Evolutionary conservation across 768 basidiomycete species (phyloP).

Genomic region (Russula olivacea): DNA sequence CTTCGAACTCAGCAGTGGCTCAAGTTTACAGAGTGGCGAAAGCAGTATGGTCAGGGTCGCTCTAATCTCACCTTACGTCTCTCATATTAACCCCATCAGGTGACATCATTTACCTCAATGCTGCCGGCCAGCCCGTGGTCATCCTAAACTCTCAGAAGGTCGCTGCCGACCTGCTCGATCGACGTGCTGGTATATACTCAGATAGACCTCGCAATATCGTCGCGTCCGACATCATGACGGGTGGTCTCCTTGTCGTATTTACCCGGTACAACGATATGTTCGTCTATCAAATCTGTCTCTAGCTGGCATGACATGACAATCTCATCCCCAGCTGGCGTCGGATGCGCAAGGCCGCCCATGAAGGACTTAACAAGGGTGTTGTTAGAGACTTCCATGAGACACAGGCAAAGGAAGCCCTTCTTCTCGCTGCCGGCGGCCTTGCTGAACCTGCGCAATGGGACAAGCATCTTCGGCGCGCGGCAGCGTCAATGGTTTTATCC

Average conservation of each 20-base stretch:
- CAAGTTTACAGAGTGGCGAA: conserved; percentile 21
- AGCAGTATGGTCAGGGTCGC: conserved; percentile 11
- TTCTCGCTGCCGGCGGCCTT: conserved; percentile 31
- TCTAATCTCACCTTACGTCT: neutral
- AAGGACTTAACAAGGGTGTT: conserved; percentile 31
- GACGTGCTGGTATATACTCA: conserved; percentile 31
- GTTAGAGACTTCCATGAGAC: conserved; percentile 27
- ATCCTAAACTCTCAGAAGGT: conserved; percentile 30
- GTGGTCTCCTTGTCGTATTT: conserved; percentile 23
- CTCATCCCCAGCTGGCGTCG: conserved; percentile 32
- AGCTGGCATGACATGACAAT: neutral
- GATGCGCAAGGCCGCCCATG: conserved; percentile 34
- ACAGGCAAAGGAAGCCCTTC: conserved; percentile 32
- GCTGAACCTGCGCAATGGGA: conserved; percentile 31
- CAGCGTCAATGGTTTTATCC: conserved; percentile 31
- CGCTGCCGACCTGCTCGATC: conserved; percentile 32
- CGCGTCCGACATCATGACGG: conserved; percentile 23
- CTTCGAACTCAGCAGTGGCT: conserved; percentile 20
- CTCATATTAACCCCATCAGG: neutral
- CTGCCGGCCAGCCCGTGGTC: conserved; percentile 26
- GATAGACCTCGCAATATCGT: conserved; percentile 25
- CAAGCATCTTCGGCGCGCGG: conserved; percentile 30
- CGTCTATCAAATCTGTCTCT: neutral
- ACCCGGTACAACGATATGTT: conserved; percentile 20
- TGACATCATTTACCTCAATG: conserved; percentile 25